phyloP scores from a whole-genome alignment of 768 basidiomycete genomes.

The Leccinum boreale region DNA sequence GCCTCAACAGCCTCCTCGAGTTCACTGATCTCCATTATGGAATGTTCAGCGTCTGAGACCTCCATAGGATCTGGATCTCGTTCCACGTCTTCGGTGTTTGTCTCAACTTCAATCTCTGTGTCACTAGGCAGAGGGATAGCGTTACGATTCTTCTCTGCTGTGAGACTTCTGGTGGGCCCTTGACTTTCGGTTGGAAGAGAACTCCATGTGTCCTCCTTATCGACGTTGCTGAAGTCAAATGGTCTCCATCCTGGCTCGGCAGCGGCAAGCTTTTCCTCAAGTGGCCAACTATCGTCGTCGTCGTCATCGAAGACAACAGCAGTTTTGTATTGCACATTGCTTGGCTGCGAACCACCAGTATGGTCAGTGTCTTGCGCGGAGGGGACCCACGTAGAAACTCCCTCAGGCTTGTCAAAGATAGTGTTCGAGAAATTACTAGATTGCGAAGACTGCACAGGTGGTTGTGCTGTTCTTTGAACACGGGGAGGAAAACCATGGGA shows the following conservation, averaged over 20 bases:
- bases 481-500: constrained; percentile 12
- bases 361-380: constrained; percentile 58
- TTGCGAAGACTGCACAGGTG: constrained; percentile 51
- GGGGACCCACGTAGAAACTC: constrained; percentile 51
- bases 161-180: constrained; percentile 26
- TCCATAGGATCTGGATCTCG: constrained; percentile 25
- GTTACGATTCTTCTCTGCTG: constrained; percentile 8
- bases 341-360: constrained; percentile 39
- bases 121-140: not conserved
- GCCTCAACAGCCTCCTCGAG: constrained; percentile 40
- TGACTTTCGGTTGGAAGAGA: constrained; percentile 62
- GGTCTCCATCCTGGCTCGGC: constrained; percentile 58
- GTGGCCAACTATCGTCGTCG: constrained; percentile 68
- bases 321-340: not conserved
- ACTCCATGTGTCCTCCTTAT: constrained; percentile 78
- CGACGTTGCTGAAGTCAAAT: constrained; percentile 47
- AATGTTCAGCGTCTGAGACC: constrained; percentile 34
- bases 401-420: constrained; percentile 48
- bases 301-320: constrained; percentile 40
- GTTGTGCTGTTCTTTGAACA: constrained; percentile 31
- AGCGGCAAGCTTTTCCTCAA: constrained; percentile 59
- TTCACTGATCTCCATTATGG: constrained; percentile 30
- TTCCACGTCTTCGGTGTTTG: constrained; percentile 8
- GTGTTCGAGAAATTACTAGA: constrained; percentile 50
- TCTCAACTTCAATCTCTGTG: constrained; percentile 10